These are phyloP conservation scores for Ustilago sp. DNA, from an alignment of 1,284 basidiomycete species.

Conservation along the genomic window DNA sequence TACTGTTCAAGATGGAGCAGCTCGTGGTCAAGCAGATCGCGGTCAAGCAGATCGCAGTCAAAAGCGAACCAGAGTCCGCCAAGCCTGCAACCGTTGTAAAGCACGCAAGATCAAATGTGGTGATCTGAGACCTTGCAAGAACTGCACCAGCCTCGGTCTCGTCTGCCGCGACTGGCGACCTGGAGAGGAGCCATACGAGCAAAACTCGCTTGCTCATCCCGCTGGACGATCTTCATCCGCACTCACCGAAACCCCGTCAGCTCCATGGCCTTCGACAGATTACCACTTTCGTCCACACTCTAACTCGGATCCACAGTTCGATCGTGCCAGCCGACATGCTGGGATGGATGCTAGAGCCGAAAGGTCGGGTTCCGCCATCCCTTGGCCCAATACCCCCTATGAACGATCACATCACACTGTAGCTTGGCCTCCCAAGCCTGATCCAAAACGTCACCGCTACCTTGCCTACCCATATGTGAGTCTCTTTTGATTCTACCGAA, in stretches of 20 bases:
- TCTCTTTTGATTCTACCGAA: neutral
- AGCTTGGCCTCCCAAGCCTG: slow-evolving; percentile 49
- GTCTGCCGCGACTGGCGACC: slow-evolving; percentile 51
- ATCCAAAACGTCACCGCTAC: slow-evolving; percentile 44
- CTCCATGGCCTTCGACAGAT: slow-evolving; percentile 23
- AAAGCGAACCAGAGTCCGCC: slow-evolving; percentile 48
- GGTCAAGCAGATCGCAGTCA: slow-evolving; percentile 22
- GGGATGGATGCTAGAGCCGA: slow-evolving; percentile 23
- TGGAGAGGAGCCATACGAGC: slow-evolving; percentile 37
- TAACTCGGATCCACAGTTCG: slow-evolving; percentile 16
- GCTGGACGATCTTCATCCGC: slow-evolving; percentile 27
- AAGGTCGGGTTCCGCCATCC: slow-evolving; percentile 44
- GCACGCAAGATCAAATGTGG: slow-evolving; percentile 56
- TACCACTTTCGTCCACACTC: slow-evolving; percentile 10
- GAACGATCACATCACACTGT: slow-evolving; percentile 45
- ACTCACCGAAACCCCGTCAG: slow-evolving; percentile 4
- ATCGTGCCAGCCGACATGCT: slow-evolving; percentile 13
- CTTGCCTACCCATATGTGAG: slow-evolving; percentile 46
- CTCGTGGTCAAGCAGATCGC: slow-evolving; percentile 19
- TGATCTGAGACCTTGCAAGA: slow-evolving; percentile 49
- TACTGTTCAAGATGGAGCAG: slow-evolving; percentile 22
- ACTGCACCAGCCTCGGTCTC: slow-evolving; percentile 48
- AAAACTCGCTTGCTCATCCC: slow-evolving; percentile 25
- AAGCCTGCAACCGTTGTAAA: slow-evolving; percentile 56
- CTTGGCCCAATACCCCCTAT: slow-evolving; percentile 50